A percentile compares a stretch with the other conserved stretches of the same genome.
These are phyloP conservation scores for Acanthamoeba royreba DNA, from an alignment of 208 protist species.

Conservation along the genomic window DNA sequence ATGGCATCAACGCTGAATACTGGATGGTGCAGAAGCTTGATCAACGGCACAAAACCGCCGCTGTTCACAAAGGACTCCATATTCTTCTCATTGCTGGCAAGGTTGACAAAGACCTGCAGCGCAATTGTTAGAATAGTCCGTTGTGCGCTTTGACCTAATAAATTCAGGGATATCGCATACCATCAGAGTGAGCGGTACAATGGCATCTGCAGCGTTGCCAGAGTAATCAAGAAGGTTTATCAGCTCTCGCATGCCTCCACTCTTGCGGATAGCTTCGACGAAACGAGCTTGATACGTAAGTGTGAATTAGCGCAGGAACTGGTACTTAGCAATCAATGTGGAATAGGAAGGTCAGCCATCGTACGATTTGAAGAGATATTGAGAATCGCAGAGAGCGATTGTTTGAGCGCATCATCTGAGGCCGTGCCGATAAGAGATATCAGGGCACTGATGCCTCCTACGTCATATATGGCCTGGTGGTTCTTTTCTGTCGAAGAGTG, in stretches of 20 bases:
- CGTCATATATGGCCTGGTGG: constrained; percentile 1
- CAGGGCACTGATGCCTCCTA: constrained; percentile 12
- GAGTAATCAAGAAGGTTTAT: constrained; percentile 10
- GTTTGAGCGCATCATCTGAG: constrained; percentile 29
- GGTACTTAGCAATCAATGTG: too few species aligned
- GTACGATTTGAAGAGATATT: constrained; percentile 32
- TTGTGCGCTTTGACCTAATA: too few species aligned
- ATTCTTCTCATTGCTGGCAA: constrained; percentile 15
- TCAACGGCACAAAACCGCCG: neutral
- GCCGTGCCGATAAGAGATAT: neutral
- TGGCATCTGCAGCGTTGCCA: neutral
- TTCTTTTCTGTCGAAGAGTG: neutral
- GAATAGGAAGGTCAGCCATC: neutral
- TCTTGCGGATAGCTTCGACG: neutral
- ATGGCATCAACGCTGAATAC: constrained; percentile 18
- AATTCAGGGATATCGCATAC: neutral
- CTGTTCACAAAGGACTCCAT: neutral
- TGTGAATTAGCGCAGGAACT: neutral
- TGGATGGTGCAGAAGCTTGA: constrained; percentile 31
- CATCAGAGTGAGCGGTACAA: constrained; percentile 37
- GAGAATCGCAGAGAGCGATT: constrained; percentile 20
- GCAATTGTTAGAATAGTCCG: neutral
- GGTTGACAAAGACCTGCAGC: constrained; percentile 27
- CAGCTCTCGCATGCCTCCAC: constrained; percentile 22
- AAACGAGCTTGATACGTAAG: neutral